phyloP scores from a whole-genome alignment of 805 yeast genomes.

The Candida ponderosae region DNA sequence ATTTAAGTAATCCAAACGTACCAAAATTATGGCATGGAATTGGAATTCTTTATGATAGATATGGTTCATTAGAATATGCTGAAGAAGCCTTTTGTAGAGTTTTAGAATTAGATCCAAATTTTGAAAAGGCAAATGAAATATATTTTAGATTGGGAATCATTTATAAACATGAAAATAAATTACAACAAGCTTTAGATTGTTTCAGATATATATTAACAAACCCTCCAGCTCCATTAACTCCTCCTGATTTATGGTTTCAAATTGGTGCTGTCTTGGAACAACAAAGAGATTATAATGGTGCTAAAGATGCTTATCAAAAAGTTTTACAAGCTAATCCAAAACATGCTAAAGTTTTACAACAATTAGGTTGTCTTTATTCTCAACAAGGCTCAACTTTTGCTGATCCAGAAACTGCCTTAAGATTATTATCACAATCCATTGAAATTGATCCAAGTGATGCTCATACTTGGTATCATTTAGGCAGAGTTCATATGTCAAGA shows the following conservation, averaged over 20 bases:
- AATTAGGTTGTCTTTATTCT: constrained; percentile 90
- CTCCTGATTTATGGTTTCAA: constrained; percentile 98
- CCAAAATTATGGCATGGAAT: constrained; percentile 99
- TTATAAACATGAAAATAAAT: constrained; percentile 88
- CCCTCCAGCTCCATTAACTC: constrained; percentile 95
- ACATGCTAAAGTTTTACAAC: constrained; percentile 94
- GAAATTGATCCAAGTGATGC: constrained; percentile 90
- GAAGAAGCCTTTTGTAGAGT: constrained; percentile 98
- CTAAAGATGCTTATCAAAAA: constrained; percentile 91
- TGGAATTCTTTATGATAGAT: constrained; percentile 92
- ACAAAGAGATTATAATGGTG: constrained; percentile 84
- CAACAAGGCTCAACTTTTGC: constrained; percentile 60
- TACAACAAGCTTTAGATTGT: constrained; percentile 84
- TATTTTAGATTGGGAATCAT: constrained; percentile 95
- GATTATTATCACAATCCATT: constrained; percentile 75
- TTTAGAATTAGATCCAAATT: constrained; percentile 89
- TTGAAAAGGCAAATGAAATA: constrained; percentile 93
- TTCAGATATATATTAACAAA: constrained; percentile 83
- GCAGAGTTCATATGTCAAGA: constrained; percentile 94
- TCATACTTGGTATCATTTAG: constrained; percentile 94
- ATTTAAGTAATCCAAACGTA: constrained; percentile 85
- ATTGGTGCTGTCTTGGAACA: constrained; percentile 94
- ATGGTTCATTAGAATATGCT: constrained; percentile 94
- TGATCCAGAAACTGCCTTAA: constrained; percentile 77
- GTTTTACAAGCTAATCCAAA: constrained; percentile 84